These are phyloP conservation scores for Lablab purpureus DNA, from an alignment of 306 rosid species.

Conservation along the genomic window DNA sequence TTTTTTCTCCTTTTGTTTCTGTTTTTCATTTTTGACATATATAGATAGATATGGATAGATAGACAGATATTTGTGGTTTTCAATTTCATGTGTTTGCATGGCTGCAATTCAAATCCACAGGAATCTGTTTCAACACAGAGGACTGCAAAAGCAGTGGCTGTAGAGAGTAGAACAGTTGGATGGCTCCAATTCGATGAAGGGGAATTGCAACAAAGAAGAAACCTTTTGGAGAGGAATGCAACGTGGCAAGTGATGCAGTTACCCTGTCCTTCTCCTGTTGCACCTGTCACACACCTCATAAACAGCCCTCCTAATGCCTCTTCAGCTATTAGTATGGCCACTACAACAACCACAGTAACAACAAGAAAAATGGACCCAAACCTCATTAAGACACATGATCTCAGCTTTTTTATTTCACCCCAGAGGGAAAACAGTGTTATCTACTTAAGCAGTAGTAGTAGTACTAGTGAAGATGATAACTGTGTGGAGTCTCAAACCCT, in stretches of 20 bases:
- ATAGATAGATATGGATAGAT: too few species aligned
- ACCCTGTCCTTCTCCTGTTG: constrained; percentile 48
- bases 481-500: constrained; percentile 71
- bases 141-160: constrained; percentile 26
- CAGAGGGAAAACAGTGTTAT: constrained; percentile 42
- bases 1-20: background rate
- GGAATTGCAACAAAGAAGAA: constrained; percentile 69
- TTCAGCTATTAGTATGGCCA: constrained; percentile 1
- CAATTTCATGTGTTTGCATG: constrained; percentile 15
- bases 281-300: constrained; percentile 38
- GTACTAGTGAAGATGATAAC: constrained; percentile 24
- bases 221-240: constrained; percentile 78
- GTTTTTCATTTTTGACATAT: background rate
- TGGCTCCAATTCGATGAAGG: constrained; percentile 74
- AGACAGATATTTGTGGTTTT: background rate
- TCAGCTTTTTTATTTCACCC: constrained; percentile 59
- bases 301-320: constrained; percentile 48
- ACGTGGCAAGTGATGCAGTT: constrained; percentile 84
- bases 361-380: constrained; percentile 55
- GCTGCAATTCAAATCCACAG: constrained; percentile 50
- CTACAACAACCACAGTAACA: constrained; percentile 38
- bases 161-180: constrained; percentile 68
- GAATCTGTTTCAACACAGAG: constrained; percentile 71
- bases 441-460: constrained; percentile 36
- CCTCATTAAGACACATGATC: constrained; percentile 58